phyloP scores from a whole-genome alignment of 208 protist genomes.

The Porcisia hertigi region DNA sequence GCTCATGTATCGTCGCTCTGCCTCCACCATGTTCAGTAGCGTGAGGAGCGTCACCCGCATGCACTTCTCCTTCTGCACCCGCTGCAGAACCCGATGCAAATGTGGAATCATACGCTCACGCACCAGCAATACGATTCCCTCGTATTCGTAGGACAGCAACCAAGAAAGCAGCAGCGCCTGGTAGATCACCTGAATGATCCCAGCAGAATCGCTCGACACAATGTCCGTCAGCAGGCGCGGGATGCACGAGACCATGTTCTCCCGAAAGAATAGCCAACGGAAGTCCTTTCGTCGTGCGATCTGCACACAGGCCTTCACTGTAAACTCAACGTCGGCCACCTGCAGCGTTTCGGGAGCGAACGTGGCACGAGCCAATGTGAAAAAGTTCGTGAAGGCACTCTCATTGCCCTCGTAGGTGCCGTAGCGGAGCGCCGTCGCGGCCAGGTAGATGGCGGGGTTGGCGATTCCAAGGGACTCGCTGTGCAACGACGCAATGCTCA shows the following conservation, averaged over 20 bases:
- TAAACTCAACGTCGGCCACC: slow-evolving; percentile 65
- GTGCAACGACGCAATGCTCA: slow-evolving; percentile 50
- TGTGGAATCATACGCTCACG: slow-evolving; percentile 82
- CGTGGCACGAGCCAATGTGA: slow-evolving; percentile 44
- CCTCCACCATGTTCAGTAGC: slow-evolving; percentile 82
- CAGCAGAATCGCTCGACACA: slow-evolving; percentile 73
- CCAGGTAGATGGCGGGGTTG: slow-evolving; percentile 80
- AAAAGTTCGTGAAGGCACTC: slow-evolving; percentile 62
- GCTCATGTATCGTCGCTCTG: slow-evolving; percentile 67
- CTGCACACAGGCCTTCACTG: slow-evolving; percentile 77
- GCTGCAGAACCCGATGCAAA: slow-evolving; percentile 84
- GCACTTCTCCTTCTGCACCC: slow-evolving; percentile 93
- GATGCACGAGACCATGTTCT: slow-evolving; percentile 63
- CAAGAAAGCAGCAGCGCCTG: slow-evolving; percentile 76
- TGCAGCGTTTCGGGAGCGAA: slow-evolving; percentile 66
- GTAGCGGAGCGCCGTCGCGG: slow-evolving; percentile 70
- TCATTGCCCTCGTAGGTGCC: slow-evolving; percentile 48
- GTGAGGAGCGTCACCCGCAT: slow-evolving; percentile 87
- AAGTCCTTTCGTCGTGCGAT: slow-evolving; percentile 74
- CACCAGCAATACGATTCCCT: slow-evolving; percentile 72
- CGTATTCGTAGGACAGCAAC: slow-evolving; percentile 88
- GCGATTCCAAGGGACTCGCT: slow-evolving; percentile 45
- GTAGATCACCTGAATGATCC: slow-evolving; percentile 87
- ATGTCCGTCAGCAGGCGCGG: slow-evolving; percentile 83
- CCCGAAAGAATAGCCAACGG: slow-evolving; percentile 72